phyloP scores from a whole-genome alignment of 2,329 filamentous ascomycete species.

The Drechslerella dactyloides region DNA sequence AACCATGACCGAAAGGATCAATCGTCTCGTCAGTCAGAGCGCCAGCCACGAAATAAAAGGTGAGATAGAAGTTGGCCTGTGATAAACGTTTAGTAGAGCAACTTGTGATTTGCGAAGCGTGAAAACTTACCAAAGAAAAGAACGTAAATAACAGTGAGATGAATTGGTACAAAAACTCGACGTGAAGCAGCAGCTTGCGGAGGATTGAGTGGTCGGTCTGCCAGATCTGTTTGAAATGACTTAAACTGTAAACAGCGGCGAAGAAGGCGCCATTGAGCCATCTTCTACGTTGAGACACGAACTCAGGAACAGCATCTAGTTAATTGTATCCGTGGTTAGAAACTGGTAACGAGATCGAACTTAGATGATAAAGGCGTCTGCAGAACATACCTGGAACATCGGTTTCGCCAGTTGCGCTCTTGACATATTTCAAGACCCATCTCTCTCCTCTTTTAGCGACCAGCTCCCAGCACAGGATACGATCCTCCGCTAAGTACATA shows the following conservation, averaged over 20 bases:
- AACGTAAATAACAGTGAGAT: constrained; percentile 93
- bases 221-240: constrained; percentile 95
- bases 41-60: constrained; percentile 96
- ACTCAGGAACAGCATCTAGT: constrained; percentile 86
- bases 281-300: constrained; percentile 91
- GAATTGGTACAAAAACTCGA: constrained; percentile 95
- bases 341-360: background rate
- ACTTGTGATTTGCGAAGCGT: constrained; percentile 55
- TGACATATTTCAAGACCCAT: constrained; percentile 98
- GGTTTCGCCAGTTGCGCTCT: constrained; percentile 93
- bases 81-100: constrained; percentile 14
- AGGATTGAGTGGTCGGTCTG: constrained; percentile 85
- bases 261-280: constrained; percentile 99
- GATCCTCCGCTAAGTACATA: constrained; percentile 90
- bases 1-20: constrained; percentile 89
- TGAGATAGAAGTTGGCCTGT: constrained; percentile 93
- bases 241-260: constrained; percentile 93
- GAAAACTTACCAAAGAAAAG: constrained; percentile 72
- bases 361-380: background rate
- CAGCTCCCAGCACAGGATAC: constrained; percentile 90
- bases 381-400: constrained; percentile 83
- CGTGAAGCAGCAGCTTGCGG: constrained; percentile 87
- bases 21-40: constrained; percentile 78
- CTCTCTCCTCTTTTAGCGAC: constrained; percentile 92
- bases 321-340: background rate